Percentiles rank a stretch among this genome's conserved stretches.
phyloP scores from a whole-genome alignment of 768 basidiomycete species.

The Tulasnella calospora region DNA sequence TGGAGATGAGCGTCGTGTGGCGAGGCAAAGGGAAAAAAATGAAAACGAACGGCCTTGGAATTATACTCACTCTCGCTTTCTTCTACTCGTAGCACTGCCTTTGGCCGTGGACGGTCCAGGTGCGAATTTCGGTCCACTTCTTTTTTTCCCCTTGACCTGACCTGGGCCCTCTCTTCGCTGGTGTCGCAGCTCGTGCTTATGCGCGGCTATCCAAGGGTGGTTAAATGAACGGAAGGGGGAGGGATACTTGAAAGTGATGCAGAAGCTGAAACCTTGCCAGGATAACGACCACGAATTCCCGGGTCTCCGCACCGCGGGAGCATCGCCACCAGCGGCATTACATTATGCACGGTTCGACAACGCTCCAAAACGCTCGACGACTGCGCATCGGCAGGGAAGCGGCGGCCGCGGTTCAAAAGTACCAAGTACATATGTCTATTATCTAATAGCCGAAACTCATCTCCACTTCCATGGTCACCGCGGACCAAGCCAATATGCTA shows the following conservation, averaged over 20 bases:
- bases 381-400: not conserved
- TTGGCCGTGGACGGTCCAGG: not conserved
- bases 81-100: not conserved
- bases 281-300: not conserved
- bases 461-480: not conserved
- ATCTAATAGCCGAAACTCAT: not conserved
- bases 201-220: not conserved
- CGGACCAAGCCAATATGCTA: not conserved
- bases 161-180: not conserved
- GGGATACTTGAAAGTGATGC: not conserved
- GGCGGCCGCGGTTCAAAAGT: not conserved
- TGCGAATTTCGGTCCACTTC: not conserved
- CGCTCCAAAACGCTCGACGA: not conserved
- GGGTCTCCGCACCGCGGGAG: not conserved
- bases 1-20: not conserved
- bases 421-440: not conserved
- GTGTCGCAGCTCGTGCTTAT: not conserved
- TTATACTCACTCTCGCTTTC: not conserved
- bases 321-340: not conserved
- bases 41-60: not conserved
- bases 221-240: not conserved
- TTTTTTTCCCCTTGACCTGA: not conserved
- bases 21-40: not conserved
- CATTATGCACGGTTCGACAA: not conserved
- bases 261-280: not conserved